These are phyloP conservation scores for Mycena galopus DNA, from an alignment of 768 basidiomycete genomes.

Conservation along the genomic window DNA sequence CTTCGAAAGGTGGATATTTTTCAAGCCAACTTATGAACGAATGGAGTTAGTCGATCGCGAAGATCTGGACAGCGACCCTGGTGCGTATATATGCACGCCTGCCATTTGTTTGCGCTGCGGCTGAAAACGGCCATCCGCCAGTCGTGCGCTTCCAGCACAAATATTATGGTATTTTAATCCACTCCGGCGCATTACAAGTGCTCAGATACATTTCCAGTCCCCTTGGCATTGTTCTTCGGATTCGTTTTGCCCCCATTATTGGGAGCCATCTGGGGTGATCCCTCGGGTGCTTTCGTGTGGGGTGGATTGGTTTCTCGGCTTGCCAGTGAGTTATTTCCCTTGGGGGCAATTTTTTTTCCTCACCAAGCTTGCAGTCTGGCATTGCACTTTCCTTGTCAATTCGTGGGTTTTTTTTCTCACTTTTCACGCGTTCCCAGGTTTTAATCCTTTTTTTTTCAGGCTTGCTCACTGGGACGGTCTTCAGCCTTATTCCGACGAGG, in stretches of 20 bases:
- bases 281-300: constrained; percentile 78
- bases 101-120: background rate
- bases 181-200: background rate
- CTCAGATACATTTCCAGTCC: constrained; percentile 54
- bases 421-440: too few species aligned
- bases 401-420: constrained; percentile 59
- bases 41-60: constrained; percentile 74
- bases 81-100: constrained; percentile 52
- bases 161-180: constrained; percentile 63
- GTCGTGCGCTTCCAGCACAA: constrained; percentile 81
- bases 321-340: constrained; percentile 58
- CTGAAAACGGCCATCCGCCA: constrained; percentile 36
- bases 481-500: constrained; percentile 85
- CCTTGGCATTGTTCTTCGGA: constrained; percentile 70
- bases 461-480: constrained; percentile 87
- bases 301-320: constrained; percentile 75
- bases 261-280: constrained; percentile 71
- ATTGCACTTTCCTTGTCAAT: constrained; percentile 79
- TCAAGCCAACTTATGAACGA: constrained; percentile 74
- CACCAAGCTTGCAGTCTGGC: constrained; percentile 64
- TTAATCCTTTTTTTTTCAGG: constrained; percentile 52
- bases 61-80: constrained; percentile 78
- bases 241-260: constrained; percentile 69
- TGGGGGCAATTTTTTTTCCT: background rate
- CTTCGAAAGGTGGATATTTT: constrained; percentile 78